These are phyloP conservation scores for Avena sativa DNA, from an alignment of 176 grass and related monocot genomes.

Conservation along the genomic window DNA sequence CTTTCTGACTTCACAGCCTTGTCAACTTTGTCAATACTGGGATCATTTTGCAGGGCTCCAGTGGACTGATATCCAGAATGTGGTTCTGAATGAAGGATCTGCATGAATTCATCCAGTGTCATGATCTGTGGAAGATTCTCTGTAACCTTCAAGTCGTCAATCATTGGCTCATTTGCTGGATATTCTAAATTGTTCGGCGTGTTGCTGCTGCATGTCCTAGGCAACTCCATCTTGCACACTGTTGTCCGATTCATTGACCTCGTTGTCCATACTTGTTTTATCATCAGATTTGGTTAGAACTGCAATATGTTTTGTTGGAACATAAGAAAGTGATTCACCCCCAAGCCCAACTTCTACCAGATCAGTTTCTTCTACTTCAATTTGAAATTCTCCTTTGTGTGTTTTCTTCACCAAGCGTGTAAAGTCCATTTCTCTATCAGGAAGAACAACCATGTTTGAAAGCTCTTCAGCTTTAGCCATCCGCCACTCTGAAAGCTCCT, in stretches of 20 bases:
- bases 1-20: constrained; percentile 25
- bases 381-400: constrained; percentile 85
- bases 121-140: constrained; percentile 59
- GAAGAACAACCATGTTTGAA: constrained; percentile 71
- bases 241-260: constrained; percentile 34
- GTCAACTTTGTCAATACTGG: constrained; percentile 25
- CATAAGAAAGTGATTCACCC: constrained; percentile 38
- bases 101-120: constrained; percentile 60
- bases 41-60: constrained; percentile 39
- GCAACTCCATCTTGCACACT: constrained; percentile 22
- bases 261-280: constrained; percentile 27
- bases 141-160: constrained; percentile 60
- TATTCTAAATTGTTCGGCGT: constrained; percentile 42
- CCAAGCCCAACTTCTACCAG: constrained; percentile 55
- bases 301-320: constrained; percentile 44
- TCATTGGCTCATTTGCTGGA: constrained; percentile 48
- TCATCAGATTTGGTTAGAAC: constrained; percentile 37
- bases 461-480: constrained; percentile 84
- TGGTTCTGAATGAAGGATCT: constrained; percentile 70
- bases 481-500: constrained; percentile 80
- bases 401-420: constrained; percentile 77
- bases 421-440: constrained; percentile 61
- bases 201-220: constrained; percentile 34
- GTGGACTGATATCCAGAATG: constrained; percentile 52
- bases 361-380: constrained; percentile 77